A percentile compares a stretch with the other conserved stretches of the same genome.
phyloP scores from a whole-genome alignment of 2,329 filamentous ascomycete species.

The Zasmidium citrigriseum region DNA sequence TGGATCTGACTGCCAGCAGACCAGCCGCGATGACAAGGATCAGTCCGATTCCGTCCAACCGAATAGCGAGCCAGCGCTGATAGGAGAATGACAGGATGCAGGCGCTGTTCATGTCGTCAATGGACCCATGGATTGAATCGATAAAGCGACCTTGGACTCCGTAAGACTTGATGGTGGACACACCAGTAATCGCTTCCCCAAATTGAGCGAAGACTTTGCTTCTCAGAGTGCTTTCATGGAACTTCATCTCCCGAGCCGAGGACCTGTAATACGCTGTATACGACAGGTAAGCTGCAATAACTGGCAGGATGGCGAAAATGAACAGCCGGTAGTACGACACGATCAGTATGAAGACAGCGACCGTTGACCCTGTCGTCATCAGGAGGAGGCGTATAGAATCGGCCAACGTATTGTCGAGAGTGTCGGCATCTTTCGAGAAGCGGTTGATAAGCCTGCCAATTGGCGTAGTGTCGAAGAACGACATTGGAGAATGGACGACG shows the following conservation, averaged over 20 bases:
- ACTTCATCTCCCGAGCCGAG: slow-evolving; percentile 91
- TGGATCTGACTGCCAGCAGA: slow-evolving; percentile 87
- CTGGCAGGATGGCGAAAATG: slow-evolving; percentile 65
- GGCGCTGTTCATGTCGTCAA: slow-evolving; percentile 90
- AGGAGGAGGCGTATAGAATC: slow-evolving; percentile 93
- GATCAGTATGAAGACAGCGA: slow-evolving; percentile 82
- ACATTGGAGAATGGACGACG: slow-evolving; percentile 71
- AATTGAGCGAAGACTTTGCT: slow-evolving; percentile 90
- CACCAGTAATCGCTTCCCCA: slow-evolving; percentile 80
- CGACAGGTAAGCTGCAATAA: slow-evolving; percentile 77
- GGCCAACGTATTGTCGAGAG: slow-evolving; percentile 86
- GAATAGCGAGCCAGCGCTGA: slow-evolving; percentile 86
- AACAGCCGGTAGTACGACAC: slow-evolving; percentile 97
- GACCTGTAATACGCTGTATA: slow-evolving; percentile 85
- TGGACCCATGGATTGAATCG: slow-evolving; percentile 65
- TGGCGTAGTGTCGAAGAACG: slow-evolving; percentile 96
- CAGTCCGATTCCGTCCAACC: slow-evolving; percentile 82
- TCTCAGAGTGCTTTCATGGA: slow-evolving; percentile 85
- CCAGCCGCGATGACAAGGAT: slow-evolving; percentile 83
- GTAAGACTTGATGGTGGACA: slow-evolving; percentile 85
- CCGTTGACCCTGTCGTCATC: slow-evolving; percentile 78
- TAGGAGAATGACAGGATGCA: slow-evolving; percentile 96
- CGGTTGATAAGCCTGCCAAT: slow-evolving; percentile 90
- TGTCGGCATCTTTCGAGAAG: slow-evolving; percentile 92
- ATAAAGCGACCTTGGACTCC: slow-evolving; percentile 79